phyloP scores from a whole-genome alignment of 352 stramenopile species.

The Phytophthora sp. region DNA sequence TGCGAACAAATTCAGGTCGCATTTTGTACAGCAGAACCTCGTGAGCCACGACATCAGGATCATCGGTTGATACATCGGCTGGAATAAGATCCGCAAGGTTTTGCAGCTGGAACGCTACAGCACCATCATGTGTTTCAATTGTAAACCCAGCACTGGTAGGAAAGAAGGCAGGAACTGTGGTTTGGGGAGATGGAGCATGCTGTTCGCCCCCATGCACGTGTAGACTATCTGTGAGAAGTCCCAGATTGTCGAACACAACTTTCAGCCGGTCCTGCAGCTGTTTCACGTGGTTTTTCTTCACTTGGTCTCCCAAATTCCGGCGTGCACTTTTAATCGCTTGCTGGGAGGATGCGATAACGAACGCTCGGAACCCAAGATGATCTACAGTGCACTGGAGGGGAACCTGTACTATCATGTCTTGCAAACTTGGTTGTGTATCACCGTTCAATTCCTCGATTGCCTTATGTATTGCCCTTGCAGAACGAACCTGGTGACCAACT shows the following conservation, averaged over 20 bases:
- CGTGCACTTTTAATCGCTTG: slow-evolving; percentile 17
- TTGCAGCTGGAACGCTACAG: slow-evolving; percentile 24
- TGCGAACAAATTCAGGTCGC: slow-evolving; percentile 58
- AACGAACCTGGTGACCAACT: slow-evolving; percentile 60
- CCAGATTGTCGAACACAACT: slow-evolving; percentile 33
- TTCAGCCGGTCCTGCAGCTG: slow-evolving; percentile 27
- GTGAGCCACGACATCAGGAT: slow-evolving; percentile 5
- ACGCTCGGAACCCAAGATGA: slow-evolving; percentile 59
- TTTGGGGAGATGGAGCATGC: not conserved
- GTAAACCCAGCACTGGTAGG: slow-evolving; percentile 24
- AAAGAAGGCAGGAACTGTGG: slow-evolving; percentile 25
- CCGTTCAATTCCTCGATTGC: slow-evolving; percentile 28
- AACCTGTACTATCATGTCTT: slow-evolving; percentile 29
- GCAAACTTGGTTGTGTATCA: slow-evolving; percentile 7
- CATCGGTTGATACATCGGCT: slow-evolving; percentile 30
- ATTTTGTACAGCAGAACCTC: slow-evolving; percentile 42
- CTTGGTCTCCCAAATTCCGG: slow-evolving; percentile 3
- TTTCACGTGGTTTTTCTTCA: slow-evolving; percentile 6
- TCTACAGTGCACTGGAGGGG: slow-evolving; percentile 69
- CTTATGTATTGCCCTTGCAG: slow-evolving; percentile 41
- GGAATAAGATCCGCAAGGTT: slow-evolving; percentile 47
- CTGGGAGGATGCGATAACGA: slow-evolving; percentile 49
- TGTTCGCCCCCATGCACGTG: slow-evolving; percentile 5
- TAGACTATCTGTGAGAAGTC: slow-evolving; percentile 46
- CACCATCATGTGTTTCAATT: slow-evolving; percentile 8